phyloP scores from a whole-genome alignment of 2,329 filamentous ascomycete species.

The Fusarium sp. region DNA sequence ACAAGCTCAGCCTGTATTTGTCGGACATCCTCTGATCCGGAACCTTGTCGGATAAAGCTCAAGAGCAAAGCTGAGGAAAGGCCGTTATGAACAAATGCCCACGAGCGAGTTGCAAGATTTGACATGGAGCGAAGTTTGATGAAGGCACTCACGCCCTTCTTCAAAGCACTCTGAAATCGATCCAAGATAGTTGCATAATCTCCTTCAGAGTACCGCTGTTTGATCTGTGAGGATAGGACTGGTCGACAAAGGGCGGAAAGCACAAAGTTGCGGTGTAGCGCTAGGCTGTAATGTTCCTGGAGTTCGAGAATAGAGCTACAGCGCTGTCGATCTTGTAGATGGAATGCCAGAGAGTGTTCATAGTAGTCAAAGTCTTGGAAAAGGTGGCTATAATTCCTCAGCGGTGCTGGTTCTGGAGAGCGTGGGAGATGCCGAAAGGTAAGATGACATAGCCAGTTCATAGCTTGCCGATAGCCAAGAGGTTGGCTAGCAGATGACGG shows the following conservation, averaged over 20 bases:
- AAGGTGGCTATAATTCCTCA: not conserved
- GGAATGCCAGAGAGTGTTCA: constrained; percentile 7
- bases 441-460: constrained; percentile 39
- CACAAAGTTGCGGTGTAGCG: constrained; percentile 30
- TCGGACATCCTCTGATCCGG: constrained; percentile 14
- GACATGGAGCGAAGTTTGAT: constrained; percentile 28
- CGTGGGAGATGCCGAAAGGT: constrained; percentile 1
- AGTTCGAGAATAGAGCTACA: constrained; percentile 34
- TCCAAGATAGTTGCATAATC: not conserved
- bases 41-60: constrained; percentile 26
- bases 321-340: constrained; percentile 1
- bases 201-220: not conserved
- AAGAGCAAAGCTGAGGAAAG: constrained; percentile 36
- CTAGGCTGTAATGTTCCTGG: constrained; percentile 22
- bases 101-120: constrained; percentile 34
- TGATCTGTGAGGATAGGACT: constrained; percentile 11
- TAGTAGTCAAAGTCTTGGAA: constrained; percentile 13
- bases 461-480: constrained; percentile 31
- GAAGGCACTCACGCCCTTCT: constrained; percentile 21
- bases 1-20: constrained; percentile 37
- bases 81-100: constrained; percentile 41
- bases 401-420: not conserved
- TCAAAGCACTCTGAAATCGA: constrained; percentile 19
- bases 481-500: not conserved
- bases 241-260: constrained; percentile 32